Evolutionary conservation across 148 eudicot species (phyloP).

Genomic region (Pouteria glomerata): DNA sequence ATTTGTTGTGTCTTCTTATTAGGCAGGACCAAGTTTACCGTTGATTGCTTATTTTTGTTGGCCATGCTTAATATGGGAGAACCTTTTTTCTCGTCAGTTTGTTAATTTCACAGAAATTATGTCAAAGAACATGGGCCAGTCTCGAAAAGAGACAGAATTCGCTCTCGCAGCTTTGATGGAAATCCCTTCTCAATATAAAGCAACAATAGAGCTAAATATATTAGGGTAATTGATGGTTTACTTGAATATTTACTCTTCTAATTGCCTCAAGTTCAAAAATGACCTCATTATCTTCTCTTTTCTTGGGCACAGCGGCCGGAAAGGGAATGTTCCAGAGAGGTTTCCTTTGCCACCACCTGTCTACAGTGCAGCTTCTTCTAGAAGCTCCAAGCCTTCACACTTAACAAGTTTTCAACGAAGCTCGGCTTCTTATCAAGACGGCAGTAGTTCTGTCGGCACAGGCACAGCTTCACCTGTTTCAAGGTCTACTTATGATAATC

Average conservation of each 20-base stretch:
- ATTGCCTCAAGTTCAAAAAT: conserved; percentile 1
- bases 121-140: conserved; percentile 58
- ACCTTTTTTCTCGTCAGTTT: conserved; percentile 42
- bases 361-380: conserved; percentile 35
- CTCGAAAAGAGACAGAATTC: conserved; percentile 87
- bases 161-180: conserved; percentile 92
- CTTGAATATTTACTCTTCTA: not conserved
- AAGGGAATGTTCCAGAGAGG: conserved; percentile 57
- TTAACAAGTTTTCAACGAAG: conserved; percentile 42
- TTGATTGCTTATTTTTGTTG: no score
- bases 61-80: not conserved
- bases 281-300: conserved; percentile 13
- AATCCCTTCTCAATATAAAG: conserved; percentile 88
- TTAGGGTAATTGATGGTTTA: conserved; percentile 51
- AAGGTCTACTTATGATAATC: conserved; percentile 45
- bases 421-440: conserved; percentile 34
- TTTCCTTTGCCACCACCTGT: conserved; percentile 77
- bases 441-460: no score
- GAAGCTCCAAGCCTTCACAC: conserved; percentile 38
- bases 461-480: conserved; percentile 38
- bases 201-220: conserved; percentile 71
- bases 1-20: not conserved
- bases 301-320: conserved; percentile 40
- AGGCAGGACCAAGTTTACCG: no score
- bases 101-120: conserved; percentile 90